Conservation (phyloP, 2,329 filamentous ascomycete genomes). For the Pestalotiopsis sp. region DNA sequence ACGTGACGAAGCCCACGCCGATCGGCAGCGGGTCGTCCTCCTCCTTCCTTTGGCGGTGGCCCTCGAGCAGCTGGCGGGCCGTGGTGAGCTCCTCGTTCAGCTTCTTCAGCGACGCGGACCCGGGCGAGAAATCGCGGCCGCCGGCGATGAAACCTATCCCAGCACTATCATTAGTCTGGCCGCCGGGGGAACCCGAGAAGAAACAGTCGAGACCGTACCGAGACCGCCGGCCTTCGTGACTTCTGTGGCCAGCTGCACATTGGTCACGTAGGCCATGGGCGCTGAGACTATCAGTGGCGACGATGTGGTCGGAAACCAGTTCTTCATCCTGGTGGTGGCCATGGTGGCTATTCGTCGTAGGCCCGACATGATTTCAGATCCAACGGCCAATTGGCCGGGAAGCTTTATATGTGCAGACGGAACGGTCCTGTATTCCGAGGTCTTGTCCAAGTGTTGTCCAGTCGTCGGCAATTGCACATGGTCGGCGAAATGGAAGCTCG, state of each 20-base stretch:
- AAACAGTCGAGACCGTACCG: constrained; percentile 27
- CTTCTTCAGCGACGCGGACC: constrained; percentile 24
- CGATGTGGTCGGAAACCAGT: constrained; percentile 37
- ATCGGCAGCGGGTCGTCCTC: constrained; percentile 42
- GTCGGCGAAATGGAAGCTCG: no score
- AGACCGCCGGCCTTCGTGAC: constrained; percentile 42
- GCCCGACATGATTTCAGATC: not conserved
- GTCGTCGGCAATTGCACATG: no score
- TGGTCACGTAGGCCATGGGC: constrained; percentile 41
- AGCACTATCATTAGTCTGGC: not conserved
- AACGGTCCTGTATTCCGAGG: no score
- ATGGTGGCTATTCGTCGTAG: constrained; percentile 15
- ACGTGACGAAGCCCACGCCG: constrained; percentile 65
- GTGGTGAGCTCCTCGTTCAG: constrained; percentile 34
- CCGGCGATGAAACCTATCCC: constrained; percentile 33
- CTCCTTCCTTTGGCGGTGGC: constrained; percentile 13
- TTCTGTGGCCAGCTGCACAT: constrained; percentile 38
- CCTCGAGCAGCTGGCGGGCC: constrained; percentile 25
- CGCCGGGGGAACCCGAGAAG: not conserved
- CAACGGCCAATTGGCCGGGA: no score
- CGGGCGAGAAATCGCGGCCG: constrained; percentile 33
- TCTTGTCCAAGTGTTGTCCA: no score
- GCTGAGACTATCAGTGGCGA: constrained; percentile 41
- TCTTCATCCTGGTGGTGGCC: constrained; percentile 26
- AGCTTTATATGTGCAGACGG: no score